A percentile compares a stretch with the other conserved stretches of the same genome.
phyloP scores from a whole-genome alignment of 495 filamentous ascomycete genomes.

The Penicillium mononematosum region DNA sequence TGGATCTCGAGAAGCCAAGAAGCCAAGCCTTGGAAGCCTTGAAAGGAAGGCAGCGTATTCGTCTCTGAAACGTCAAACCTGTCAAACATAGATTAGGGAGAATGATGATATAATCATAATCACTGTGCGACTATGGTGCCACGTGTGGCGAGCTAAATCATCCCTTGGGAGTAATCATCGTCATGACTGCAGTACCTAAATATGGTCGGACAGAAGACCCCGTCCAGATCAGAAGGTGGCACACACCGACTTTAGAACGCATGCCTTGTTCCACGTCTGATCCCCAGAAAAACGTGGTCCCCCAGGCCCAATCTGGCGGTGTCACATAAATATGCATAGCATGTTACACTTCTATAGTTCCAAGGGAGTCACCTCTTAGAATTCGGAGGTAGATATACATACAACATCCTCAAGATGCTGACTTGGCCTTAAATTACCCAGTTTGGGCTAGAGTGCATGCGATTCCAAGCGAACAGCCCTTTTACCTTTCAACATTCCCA shows the following conservation, averaged over 20 bases:
- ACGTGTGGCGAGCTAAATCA: slow-evolving; percentile 20
- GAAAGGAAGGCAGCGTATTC: background rate
- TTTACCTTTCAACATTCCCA: background rate
- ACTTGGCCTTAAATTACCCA: background rate
- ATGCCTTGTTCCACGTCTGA: slow-evolving; percentile 1
- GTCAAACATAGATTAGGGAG: background rate
- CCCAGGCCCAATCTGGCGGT: slow-evolving; percentile 21
- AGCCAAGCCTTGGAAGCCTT: background rate
- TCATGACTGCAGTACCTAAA: slow-evolving; percentile 3
- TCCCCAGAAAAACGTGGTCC: slow-evolving; percentile 29
- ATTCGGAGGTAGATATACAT: background rate
- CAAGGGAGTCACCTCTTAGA: background rate
- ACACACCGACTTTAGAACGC: slow-evolving; percentile 27
- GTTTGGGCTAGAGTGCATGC: slow-evolving; percentile 1
- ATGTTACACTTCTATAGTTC: slow-evolving; percentile 1
- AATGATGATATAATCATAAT: background rate
- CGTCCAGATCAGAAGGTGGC: slow-evolving; percentile 9
- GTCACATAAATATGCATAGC: slow-evolving; percentile 14
- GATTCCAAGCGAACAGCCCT: background rate
- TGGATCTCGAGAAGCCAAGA: too few species aligned
- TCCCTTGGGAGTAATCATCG: slow-evolving; percentile 8
- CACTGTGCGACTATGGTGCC: slow-evolving; percentile 22
- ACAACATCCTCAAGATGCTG: background rate
- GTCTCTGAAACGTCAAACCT: background rate
- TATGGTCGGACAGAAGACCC: background rate